Evolutionary conservation across 1,284 basidiomycete genomes (phyloP).

Genomic region (Ganoderma multipileum): DNA sequence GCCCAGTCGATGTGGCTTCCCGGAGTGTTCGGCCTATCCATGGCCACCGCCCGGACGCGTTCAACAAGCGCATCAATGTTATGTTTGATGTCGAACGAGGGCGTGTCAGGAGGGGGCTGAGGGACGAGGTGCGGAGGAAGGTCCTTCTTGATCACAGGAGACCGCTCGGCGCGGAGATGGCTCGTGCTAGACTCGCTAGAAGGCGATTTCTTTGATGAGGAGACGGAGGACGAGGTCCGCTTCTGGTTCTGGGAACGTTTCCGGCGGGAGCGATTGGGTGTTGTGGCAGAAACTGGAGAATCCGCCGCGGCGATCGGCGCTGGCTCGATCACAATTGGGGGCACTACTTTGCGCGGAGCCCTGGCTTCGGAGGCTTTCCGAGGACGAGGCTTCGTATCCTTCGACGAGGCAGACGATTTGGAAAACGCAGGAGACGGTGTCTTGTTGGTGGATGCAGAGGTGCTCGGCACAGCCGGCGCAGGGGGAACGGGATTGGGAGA

Average conservation of each 20-base stretch:
- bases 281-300: slow-evolving; percentile 30
- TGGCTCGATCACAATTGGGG: slow-evolving; percentile 32
- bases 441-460: slow-evolving; percentile 42
- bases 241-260: slow-evolving; percentile 38
- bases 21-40: slow-evolving; percentile 75
- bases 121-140: slow-evolving; percentile 63
- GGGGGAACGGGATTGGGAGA: slow-evolving; percentile 9
- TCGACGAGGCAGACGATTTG: slow-evolving; percentile 25
- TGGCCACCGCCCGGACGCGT: slow-evolving; percentile 71
- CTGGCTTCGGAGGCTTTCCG: slow-evolving; percentile 38
- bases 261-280: slow-evolving; percentile 36
- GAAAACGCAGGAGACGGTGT: slow-evolving; percentile 30
- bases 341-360: slow-evolving; percentile 30
- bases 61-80: slow-evolving; percentile 77
- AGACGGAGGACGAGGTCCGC: slow-evolving; percentile 23
- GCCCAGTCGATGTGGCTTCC: slow-evolving; percentile 87
- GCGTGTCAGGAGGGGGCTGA: slow-evolving; percentile 37
- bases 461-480: slow-evolving; percentile 36
- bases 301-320: slow-evolving; percentile 23
- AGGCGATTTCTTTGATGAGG: slow-evolving; percentile 37
- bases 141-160: slow-evolving; percentile 52
- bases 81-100: slow-evolving; percentile 56
- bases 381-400: slow-evolving; percentile 29
- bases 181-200: slow-evolving; percentile 33
- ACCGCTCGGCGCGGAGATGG: slow-evolving; percentile 31